Percentiles rank a stretch among this genome's conserved stretches.
Conservation (phyloP, 371 early-diverging fungal genomes). For the Mortierella sp. region DNA sequence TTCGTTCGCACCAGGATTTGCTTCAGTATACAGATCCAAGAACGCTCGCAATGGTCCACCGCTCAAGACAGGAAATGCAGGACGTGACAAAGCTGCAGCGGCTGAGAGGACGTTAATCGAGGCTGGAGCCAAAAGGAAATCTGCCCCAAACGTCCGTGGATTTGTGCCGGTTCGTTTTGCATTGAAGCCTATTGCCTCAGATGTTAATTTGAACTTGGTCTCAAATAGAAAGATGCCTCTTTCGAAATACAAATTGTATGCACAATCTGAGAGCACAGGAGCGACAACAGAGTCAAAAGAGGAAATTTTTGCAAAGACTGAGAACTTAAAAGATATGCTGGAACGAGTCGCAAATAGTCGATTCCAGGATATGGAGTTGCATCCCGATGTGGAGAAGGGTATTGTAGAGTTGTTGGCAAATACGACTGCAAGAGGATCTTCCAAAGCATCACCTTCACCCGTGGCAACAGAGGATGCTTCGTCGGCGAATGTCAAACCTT, state of each 20-base stretch:
- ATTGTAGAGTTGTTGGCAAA: slow-evolving; percentile 59
- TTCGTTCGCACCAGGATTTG: slow-evolving; percentile 43
- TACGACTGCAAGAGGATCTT: slow-evolving; percentile 10
- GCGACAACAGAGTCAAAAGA: neutral
- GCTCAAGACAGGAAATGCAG: slow-evolving; percentile 39
- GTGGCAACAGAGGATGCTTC: neutral
- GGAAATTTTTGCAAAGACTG: slow-evolving; percentile 30
- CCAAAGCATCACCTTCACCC: neutral
- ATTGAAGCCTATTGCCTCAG: slow-evolving; percentile 58
- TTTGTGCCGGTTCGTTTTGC: slow-evolving; percentile 63
- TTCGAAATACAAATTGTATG: slow-evolving; percentile 27
- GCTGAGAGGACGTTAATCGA: slow-evolving; percentile 55
- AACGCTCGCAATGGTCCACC: slow-evolving; percentile 1
- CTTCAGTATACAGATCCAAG: slow-evolving; percentile 21
- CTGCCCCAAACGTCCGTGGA: slow-evolving; percentile 57
- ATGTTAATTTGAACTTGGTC: slow-evolving; percentile 46
- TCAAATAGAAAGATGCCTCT: slow-evolving; percentile 25
- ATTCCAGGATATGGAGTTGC: slow-evolving; percentile 73
- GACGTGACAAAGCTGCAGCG: slow-evolving; percentile 51
- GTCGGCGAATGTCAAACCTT: slow-evolving; percentile 67
- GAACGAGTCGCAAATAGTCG: slow-evolving; percentile 59
- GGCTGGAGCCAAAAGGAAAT: slow-evolving; percentile 29
- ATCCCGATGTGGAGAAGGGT: slow-evolving; percentile 61
- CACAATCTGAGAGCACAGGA: slow-evolving; percentile 2
- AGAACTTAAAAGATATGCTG: slow-evolving; percentile 57